Evolutionary conservation across 148 eudicot species (phyloP), one percentile per base, ranked within the genome.

Genomic region (Tetragonia tetragonoides): DNA sequence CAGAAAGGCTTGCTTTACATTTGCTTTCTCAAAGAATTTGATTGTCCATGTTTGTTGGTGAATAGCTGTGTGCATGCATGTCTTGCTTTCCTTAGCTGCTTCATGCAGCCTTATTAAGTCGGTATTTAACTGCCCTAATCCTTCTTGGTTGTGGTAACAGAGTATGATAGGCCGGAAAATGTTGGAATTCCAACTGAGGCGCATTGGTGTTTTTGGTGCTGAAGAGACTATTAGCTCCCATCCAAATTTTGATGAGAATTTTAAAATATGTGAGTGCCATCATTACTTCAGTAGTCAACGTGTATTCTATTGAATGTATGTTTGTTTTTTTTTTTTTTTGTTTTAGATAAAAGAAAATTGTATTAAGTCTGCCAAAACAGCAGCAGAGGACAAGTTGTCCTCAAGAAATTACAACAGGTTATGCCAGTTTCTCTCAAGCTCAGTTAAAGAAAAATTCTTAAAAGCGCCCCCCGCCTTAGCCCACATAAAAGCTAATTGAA

Each of bases 141-240:
- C 65, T 72, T 54, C 17, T 73, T 63, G 73, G 68, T 66, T 68
- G 64, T 78, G 65, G 41, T 67, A 74, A 73, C 91, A 95, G 99
- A 95, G 97, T 85, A 90, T 95, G 97, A 88, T 95, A 83, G 97
- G 92, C 21, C 90, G 97, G 24, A 95, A 89, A 84, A 93, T 90
- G 94, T 75, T 95, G 89, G 97, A 95, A 84, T 81, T 80, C 64
- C 99, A 95, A 79, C 91, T 95, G 67, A 87, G 91, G 79, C 87
- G 92, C 77, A 88, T 95, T 73, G 91, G 97, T 74, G 83, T 90
- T 81, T 95, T 95, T 81, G 84, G 78, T 82, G 97, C 91, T 83
- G 93, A 91, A 65, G 97, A 93, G 85, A 89, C 85, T 75, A 91
- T 95, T 44, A 88, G 86, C 69, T 60, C 87, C 70, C 94, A 95